Evolutionary conservation across 1,284 basidiomycete genomes (phyloP).

Genomic region (Anthracocystis walkeri): DNA sequence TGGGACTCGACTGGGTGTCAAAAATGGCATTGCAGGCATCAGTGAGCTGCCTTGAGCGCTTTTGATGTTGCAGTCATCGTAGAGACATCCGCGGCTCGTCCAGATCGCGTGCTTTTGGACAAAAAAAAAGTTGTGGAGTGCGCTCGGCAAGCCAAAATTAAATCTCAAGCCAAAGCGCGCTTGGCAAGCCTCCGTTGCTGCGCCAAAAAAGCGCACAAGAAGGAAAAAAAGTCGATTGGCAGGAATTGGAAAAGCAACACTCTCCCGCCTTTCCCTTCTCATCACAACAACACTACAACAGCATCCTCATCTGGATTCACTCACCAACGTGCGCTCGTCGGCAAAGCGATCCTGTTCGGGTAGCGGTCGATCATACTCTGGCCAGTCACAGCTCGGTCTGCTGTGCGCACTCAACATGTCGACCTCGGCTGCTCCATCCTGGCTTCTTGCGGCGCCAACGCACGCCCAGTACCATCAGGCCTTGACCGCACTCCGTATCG

Average conservation of each 20-base stretch:
- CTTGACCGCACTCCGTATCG: slow-evolving; percentile 43
- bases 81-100: background rate
- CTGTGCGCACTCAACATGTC: background rate
- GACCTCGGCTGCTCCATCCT: slow-evolving; percentile 5
- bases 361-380: background rate
- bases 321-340: background rate
- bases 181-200: background rate
- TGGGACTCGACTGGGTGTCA: too few relatives aligned
- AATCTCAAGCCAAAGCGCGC: background rate
- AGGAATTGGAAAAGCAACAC: slow-evolving; percentile 2
- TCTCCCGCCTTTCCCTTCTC: background rate
- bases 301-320: background rate
- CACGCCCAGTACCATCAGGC: slow-evolving; percentile 31
- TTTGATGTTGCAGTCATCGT: background rate
- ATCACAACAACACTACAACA: background rate
- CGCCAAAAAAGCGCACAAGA: background rate
- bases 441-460: slow-evolving; percentile 20
- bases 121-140: background rate
- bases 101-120: slow-evolving; percentile 2
- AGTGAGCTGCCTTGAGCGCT: background rate
- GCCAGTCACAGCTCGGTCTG: background rate
- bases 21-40: too few relatives aligned
- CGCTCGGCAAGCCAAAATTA: too few relatives aligned
- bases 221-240: background rate
- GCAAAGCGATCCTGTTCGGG: too few relatives aligned